A percentile compares a stretch with the other conserved stretches of the same genome.
Evolutionary conservation across 2,329 filamentous ascomycete species (phyloP).

Genomic region (Dactylella cylindrospora): DNA sequence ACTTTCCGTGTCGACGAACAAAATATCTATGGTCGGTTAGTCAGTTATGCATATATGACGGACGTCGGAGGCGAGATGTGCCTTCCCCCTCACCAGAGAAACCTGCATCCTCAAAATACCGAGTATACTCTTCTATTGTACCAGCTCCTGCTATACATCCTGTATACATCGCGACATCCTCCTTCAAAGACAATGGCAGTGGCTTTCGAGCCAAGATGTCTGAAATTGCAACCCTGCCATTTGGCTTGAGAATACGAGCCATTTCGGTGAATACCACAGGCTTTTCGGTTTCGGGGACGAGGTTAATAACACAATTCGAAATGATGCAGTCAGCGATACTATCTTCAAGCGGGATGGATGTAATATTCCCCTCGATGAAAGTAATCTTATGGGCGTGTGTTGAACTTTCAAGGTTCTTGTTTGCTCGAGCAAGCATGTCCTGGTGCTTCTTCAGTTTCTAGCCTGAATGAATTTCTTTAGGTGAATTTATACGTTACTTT

Average conservation of each 20-base stretch:
- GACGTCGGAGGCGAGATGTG: not conserved
- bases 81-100: conserved; percentile 17
- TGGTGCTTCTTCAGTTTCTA: conserved; percentile 46
- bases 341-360: conserved; percentile 52
- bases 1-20: conserved; percentile 19
- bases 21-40: conserved; percentile 4
- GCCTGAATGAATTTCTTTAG: not conserved
- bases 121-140: conserved; percentile 57
- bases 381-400: conserved; percentile 54
- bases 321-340: conserved; percentile 60
- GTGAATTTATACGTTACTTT: conserved; percentile 53
- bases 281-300: conserved; percentile 60
- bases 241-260: conserved; percentile 60
- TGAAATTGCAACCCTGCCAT: conserved; percentile 62
- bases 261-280: conserved; percentile 61
- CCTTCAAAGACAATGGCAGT: conserved; percentile 57
- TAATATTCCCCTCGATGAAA: conserved; percentile 60
- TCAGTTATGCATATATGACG: not conserved
- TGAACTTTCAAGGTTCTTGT: conserved; percentile 51
- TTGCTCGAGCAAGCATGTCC: conserved; percentile 61
- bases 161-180: conserved; percentile 60
- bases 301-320: conserved; percentile 66
- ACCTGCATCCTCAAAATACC: conserved; percentile 53
- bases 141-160: conserved; percentile 65
- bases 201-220: conserved; percentile 61